These are phyloP conservation scores for Aegilops tauschii DNA, from an alignment of 176 grass and related monocot species.

Conservation along the genomic window DNA sequence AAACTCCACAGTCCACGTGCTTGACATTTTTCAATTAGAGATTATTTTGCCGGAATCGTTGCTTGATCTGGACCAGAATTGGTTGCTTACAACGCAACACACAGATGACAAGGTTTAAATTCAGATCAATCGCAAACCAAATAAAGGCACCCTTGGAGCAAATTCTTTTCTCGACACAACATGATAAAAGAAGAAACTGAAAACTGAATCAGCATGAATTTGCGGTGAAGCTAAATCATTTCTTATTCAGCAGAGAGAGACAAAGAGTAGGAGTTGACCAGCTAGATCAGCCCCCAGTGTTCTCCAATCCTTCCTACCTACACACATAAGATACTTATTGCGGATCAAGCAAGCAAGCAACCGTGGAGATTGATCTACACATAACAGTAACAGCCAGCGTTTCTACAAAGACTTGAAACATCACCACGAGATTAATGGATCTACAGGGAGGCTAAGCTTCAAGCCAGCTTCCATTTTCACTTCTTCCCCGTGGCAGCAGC, in stretches of 20 bases:
- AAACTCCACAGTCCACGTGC: no score
- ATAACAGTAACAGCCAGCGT: background rate
- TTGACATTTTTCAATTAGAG: no score
- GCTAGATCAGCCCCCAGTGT: slow-evolving; percentile 19
- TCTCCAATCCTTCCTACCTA: slow-evolving; percentile 21
- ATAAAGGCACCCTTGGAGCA: background rate
- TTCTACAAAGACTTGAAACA: background rate
- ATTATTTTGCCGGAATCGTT: no score
- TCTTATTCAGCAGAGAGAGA: background rate
- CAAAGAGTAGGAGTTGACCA: slow-evolving; percentile 7
- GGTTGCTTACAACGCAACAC: background rate
- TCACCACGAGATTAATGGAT: background rate
- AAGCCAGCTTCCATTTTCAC: slow-evolving; percentile 18
- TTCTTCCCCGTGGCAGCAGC: slow-evolving; percentile 33
- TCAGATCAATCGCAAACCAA: background rate
- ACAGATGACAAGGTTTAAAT: background rate
- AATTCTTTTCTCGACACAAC: background rate
- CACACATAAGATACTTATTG: slow-evolving; percentile 17
- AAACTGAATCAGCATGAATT: background rate
- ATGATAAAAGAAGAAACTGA: background rate
- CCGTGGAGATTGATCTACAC: background rate
- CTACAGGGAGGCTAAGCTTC: background rate
- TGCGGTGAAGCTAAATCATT: background rate
- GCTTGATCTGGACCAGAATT: no score
- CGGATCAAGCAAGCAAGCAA: background rate